Evolutionary conservation across 768 basidiomycete species (phyloP).

Genomic region (Paxillus rubicundulus): DNA sequence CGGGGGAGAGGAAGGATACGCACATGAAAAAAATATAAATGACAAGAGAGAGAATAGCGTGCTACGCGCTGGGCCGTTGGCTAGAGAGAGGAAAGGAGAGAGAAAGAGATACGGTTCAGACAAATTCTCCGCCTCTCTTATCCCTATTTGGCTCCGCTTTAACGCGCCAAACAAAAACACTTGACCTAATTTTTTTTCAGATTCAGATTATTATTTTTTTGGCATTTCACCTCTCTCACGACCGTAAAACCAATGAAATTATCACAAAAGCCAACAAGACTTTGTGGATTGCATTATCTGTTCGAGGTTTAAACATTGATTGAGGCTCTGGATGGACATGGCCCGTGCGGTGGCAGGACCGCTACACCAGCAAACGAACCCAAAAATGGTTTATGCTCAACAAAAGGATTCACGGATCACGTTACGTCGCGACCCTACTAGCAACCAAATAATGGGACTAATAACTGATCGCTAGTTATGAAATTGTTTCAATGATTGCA

Average conservation of each 20-base stretch:
- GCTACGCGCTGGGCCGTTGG: slow-evolving; percentile 52
- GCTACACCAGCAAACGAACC: slow-evolving; percentile 15
- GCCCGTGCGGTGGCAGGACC: slow-evolving; percentile 31
- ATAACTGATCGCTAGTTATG: slow-evolving; percentile 31
- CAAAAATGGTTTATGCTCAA: slow-evolving; percentile 9
- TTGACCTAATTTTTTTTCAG: slow-evolving; percentile 30
- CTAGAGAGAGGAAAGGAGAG: slow-evolving; percentile 56
- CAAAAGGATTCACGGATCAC: slow-evolving; percentile 27
- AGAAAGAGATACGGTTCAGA: slow-evolving; percentile 41
- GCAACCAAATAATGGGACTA: background rate
- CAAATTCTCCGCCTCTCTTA: slow-evolving; percentile 39
- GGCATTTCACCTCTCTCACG: slow-evolving; percentile 4
- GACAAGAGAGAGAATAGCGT: slow-evolving; percentile 60
- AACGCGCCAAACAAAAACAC: slow-evolving; percentile 38
- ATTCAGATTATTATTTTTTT: background rate
- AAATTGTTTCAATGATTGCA: slow-evolving; percentile 6
- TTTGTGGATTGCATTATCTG: background rate
- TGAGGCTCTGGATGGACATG: slow-evolving; percentile 1
- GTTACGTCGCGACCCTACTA: slow-evolving; percentile 24
- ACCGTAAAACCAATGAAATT: slow-evolving; percentile 1
- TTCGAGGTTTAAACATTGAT: background rate
- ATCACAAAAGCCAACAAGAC: background rate
- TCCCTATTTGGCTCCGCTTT: slow-evolving; percentile 42
- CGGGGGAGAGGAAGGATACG: slow-evolving; percentile 21
- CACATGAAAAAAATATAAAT: slow-evolving; percentile 51